Evolutionary conservation across 75 land plant species (phyloP).

Genomic region (Pinus tabuliformis): DNA sequence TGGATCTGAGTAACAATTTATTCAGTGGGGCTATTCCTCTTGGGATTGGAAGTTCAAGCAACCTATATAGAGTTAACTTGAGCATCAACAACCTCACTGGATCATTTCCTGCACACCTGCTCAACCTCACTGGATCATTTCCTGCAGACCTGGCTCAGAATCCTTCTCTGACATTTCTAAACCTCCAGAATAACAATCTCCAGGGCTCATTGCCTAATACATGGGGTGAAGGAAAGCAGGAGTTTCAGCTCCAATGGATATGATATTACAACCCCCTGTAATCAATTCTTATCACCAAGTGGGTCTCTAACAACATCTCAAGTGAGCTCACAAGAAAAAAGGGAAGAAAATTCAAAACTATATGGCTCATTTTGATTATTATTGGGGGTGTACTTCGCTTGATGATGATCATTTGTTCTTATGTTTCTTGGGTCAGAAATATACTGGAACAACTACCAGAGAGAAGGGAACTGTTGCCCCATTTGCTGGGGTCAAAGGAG

Average conservation of each 20-base stretch:
- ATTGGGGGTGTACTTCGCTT: constrained; percentile 51
- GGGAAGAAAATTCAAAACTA: constrained; percentile 30
- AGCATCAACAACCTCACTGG: constrained; percentile 32
- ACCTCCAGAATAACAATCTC: constrained; percentile 46
- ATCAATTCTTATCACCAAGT: constrained; percentile 25
- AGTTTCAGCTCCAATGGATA: constrained; percentile 47
- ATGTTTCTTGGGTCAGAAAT: constrained; percentile 41
- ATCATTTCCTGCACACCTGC: too few species aligned
- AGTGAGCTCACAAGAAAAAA: neutral
- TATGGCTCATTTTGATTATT: constrained; percentile 66
- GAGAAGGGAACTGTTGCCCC: constrained; percentile 15
- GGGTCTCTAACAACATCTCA: neutral
- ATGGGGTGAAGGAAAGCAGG: constrained; percentile 33
- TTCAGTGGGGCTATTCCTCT: constrained; percentile 47
- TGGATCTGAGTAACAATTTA: constrained; percentile 67
- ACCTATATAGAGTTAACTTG: constrained; percentile 67
- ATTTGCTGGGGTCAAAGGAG: constrained; percentile 31
- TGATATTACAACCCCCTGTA: constrained; percentile 32
- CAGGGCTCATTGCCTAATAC: constrained; percentile 51
- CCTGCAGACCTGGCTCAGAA: constrained; percentile 34
- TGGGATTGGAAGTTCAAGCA: constrained; percentile 38
- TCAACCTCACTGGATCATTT: constrained; percentile 36
- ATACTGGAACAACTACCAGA: constrained; percentile 1
- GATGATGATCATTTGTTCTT: constrained; percentile 45
- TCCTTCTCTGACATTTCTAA: constrained; percentile 37